Conservation (phyloP, 805 yeast genomes). For the Saccharomycopsis oosterbeekiorum region DNA sequence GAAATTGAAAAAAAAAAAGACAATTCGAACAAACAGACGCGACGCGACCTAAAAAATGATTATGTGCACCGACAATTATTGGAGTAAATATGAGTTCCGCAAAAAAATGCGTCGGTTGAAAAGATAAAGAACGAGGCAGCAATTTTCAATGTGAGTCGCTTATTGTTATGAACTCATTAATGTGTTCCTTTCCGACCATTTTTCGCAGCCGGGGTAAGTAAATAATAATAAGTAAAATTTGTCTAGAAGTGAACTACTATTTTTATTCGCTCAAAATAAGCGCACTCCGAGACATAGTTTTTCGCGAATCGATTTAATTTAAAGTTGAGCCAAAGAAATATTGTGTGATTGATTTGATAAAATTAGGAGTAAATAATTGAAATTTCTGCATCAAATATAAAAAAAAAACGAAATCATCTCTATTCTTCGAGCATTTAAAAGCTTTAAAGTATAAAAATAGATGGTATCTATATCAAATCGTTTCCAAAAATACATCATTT, state of each 20-base stretch:
- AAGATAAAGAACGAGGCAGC: background rate
- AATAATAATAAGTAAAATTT: background rate
- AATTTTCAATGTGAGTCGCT: too few relatives aligned
- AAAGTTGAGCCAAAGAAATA: background rate
- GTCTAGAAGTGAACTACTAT: background rate
- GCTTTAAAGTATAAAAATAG: too few relatives aligned
- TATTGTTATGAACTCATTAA: too few relatives aligned
- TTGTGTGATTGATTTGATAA: too few relatives aligned
- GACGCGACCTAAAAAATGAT: background rate
- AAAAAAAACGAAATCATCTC: too few relatives aligned
- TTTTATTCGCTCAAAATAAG: background rate
- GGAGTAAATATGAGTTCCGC: background rate
- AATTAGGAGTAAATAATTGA: too few relatives aligned
- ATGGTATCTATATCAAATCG: too few relatives aligned
- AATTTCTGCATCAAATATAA: too few relatives aligned
- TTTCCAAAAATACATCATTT: too few relatives aligned
- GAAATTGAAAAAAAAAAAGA: too few relatives aligned
- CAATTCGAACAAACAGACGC: background rate
- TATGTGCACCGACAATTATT: background rate
- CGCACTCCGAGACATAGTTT: background rate
- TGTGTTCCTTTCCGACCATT: background rate
- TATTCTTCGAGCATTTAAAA: too few relatives aligned
- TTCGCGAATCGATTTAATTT: background rate
- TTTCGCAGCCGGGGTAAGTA: background rate
- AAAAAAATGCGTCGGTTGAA: background rate